Evolutionary conservation across 805 yeast genomes (phyloP).

Genomic region (Metschnikowia vanudenii): DNA sequence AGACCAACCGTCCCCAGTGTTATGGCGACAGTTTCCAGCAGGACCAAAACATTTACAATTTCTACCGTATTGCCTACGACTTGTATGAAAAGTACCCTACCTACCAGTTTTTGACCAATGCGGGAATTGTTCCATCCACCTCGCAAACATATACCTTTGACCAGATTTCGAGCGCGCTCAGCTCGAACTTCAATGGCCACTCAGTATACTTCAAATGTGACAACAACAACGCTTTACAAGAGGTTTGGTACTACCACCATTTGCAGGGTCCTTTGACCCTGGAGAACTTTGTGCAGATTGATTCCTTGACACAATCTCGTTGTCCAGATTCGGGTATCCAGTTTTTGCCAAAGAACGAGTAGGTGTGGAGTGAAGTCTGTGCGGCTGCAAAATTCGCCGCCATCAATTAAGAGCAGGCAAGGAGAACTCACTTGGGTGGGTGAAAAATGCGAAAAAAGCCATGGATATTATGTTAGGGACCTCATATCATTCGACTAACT

Average conservation of each 20-base stretch:
- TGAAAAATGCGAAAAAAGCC: no score
- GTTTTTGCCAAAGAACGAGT: slow-evolving; percentile 63
- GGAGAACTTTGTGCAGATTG: slow-evolving; percentile 51
- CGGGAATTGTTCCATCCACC: slow-evolving; percentile 38
- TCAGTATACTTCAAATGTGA: slow-evolving; percentile 38
- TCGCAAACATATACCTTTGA: slow-evolving; percentile 31
- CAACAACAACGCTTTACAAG: slow-evolving; percentile 21
- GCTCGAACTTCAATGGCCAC: slow-evolving; percentile 29
- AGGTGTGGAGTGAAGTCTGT: not conserved
- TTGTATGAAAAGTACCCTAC: slow-evolving; percentile 37
- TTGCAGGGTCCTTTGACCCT: slow-evolving; percentile 23
- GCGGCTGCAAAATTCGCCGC: not conserved
- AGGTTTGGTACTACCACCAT: slow-evolving; percentile 29
- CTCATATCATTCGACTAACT: no score
- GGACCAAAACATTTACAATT: slow-evolving; percentile 29
- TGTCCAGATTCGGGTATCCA: slow-evolving; percentile 73
- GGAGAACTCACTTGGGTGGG: no score
- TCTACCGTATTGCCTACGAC: slow-evolving; percentile 30
- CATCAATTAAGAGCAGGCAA: no score
- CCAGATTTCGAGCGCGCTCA: slow-evolving; percentile 34
- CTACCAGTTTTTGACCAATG: slow-evolving; percentile 31
- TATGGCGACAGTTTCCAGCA: slow-evolving; percentile 24
- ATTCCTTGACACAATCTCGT: slow-evolving; percentile 51
- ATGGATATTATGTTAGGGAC: no score
- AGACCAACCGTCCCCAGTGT: slow-evolving; percentile 37